phyloP scores from a whole-genome alignment of 176 grass and related monocot genomes.

The Themeda triandra region DNA sequence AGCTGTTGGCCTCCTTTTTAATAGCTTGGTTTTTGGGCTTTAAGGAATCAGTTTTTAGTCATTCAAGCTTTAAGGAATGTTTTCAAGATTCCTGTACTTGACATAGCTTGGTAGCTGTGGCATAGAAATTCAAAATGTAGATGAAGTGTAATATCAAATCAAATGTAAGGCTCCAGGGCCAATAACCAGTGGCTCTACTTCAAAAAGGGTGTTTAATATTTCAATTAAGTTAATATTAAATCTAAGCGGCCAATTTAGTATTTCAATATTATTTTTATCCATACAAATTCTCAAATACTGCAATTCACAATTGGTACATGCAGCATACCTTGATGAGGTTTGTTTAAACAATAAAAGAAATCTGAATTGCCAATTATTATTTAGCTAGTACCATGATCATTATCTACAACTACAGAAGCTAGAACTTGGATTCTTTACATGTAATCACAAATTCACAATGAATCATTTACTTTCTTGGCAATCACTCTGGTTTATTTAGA shows the following conservation, averaged over 20 bases:
- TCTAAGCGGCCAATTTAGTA: not conserved
- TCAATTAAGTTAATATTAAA: not conserved
- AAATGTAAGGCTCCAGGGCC: not conserved
- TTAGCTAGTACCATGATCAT: not conserved
- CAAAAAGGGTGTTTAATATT: not conserved
- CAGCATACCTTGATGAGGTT: not conserved
- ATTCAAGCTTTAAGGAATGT: not conserved
- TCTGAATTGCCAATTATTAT: not conserved
- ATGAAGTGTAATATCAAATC: not conserved
- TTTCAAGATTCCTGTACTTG: not conserved
- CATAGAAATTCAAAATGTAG: not conserved
- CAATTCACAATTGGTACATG: too few species aligned
- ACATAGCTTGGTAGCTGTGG: not conserved
- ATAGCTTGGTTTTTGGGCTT: constrained; percentile 1
- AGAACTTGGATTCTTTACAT: not conserved
- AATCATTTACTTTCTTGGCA: not conserved
- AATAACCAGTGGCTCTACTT: not conserved
- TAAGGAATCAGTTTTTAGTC: not conserved
- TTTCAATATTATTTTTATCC: too few species aligned
- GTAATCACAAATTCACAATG: not conserved
- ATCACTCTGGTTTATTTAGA: not conserved
- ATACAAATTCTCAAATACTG: too few species aligned
- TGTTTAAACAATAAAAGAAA: not conserved
- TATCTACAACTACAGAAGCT: not conserved
- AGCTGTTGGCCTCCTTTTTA: not conserved